Base-by-base conservation (phyloP, 495 filamentous ascomycete genomes). In the Penicillium coffeae region DNA sequence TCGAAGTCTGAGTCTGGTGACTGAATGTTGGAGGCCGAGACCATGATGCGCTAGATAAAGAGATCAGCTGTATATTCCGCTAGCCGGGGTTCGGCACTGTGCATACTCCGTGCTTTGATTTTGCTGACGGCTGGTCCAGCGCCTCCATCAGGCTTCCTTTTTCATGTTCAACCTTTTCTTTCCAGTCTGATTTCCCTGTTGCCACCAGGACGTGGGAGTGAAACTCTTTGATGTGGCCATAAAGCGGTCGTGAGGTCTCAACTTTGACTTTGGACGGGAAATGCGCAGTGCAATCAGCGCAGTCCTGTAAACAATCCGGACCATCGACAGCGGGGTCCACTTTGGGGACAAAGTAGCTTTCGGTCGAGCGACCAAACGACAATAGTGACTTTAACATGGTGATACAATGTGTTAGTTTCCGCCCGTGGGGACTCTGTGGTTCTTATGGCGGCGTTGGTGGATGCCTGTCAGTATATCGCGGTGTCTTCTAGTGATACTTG, bases 141-240 rank as follows among this genome's bases (percentile, higher is more conserved):
- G 90, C 91, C 71, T 93, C 81, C 92, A 96, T 96, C 20, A 98
- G 75, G 55, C 86, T 95, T 0, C 90, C 93, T 63, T 81, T 84
- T 65, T 96, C 90, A 41, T 94, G 81, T 41, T 79, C 83, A 15
- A 95, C 87, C 62, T 92, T 84, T 43, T 87, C 70, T 47, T 87
- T 83, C 93, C 93, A 98, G 68, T 98, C 93, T 8, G 84, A 83
- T 69, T 91, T 90, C 20, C 90, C 90, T 8, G 93, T 97, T 9
- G 91, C 93, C 4, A 98, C 88, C 37, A 98, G 72, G 45, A 95
- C 69, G 63, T 98, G 93, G 12, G 86, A 86, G 48, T 81, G 81
- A 76, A 89, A 96, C 10, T 82, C 84, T 58, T 95, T 92, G 43
- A 96, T 79, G 19, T 85, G 74, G 2, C 93, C 93, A 64, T 92